Percentiles rank a stretch among this genome's conserved stretches.
phyloP scores from a whole-genome alignment of 2,329 filamentous ascomycete genomes.

The Colletotrichum tamarilloi region DNA sequence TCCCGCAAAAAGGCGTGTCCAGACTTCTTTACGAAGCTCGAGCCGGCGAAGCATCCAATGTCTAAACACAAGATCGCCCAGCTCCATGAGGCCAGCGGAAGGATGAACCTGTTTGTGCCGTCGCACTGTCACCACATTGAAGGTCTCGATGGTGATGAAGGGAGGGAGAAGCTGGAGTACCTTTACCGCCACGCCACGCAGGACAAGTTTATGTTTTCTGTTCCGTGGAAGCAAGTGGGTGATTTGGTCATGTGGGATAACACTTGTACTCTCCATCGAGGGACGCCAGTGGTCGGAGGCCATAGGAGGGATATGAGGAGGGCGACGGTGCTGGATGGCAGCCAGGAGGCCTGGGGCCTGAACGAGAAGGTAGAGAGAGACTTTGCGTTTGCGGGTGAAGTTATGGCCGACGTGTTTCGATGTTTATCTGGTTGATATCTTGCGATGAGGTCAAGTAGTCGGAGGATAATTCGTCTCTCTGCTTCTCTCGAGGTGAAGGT shows the following conservation, averaged over 20 bases:
- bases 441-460: neutral
- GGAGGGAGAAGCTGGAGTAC: slow-evolving; percentile 48
- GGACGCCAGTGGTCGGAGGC: slow-evolving; percentile 59
- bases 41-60: slow-evolving; percentile 51
- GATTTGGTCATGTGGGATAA: slow-evolving; percentile 72
- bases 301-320: slow-evolving; percentile 65
- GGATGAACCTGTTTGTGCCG: slow-evolving; percentile 65
- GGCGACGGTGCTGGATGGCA: slow-evolving; percentile 64
- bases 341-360: slow-evolving; percentile 50
- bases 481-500: no score
- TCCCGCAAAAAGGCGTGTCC: slow-evolving; percentile 63
- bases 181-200: slow-evolving; percentile 61
- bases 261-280: slow-evolving; percentile 64
- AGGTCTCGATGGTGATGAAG: slow-evolving; percentile 48
- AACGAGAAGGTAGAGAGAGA: slow-evolving; percentile 41
- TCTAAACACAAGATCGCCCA: slow-evolving; percentile 61
- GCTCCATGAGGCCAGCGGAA: slow-evolving; percentile 60
- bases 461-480: neutral
- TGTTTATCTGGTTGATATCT: neutral
- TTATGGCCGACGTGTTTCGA: neutral
- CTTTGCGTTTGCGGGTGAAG: slow-evolving; percentile 18
- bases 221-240: slow-evolving; percentile 59
- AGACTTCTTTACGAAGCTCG: slow-evolving; percentile 57
- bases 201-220: slow-evolving; percentile 55
- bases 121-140: slow-evolving; percentile 65